Evolutionary conservation across 257 asterid species (phyloP).

Genomic region (Rehmannia glutinosa): DNA sequence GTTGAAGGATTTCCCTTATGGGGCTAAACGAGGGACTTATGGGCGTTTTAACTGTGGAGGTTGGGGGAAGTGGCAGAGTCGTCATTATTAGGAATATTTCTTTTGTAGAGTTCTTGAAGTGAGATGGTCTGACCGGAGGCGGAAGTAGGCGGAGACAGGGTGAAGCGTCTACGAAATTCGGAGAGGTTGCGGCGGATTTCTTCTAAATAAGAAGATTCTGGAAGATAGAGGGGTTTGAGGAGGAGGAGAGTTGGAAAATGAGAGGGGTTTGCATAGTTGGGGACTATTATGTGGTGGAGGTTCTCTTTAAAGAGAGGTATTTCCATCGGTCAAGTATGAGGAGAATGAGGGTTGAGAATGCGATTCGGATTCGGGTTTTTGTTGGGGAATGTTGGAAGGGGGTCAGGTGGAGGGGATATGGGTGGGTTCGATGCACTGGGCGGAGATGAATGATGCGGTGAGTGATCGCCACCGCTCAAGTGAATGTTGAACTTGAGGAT

Average conservation of each 20-base stretch:
- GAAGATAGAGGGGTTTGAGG: slow-evolving; percentile 18
- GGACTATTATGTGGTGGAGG: slow-evolving; percentile 7
- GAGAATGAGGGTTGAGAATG: slow-evolving; percentile 15
- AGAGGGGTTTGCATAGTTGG: slow-evolving; percentile 10
- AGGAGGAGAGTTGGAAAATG: background rate
- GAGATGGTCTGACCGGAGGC: slow-evolving; percentile 15
- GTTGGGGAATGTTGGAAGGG: slow-evolving; percentile 7
- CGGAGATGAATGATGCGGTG: slow-evolving; percentile 33
- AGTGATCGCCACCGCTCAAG: slow-evolving; percentile 36
- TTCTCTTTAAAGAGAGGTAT: slow-evolving; percentile 29
- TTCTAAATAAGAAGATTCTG: background rate
- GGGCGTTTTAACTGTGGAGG: background rate
- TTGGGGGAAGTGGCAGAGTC: no score
- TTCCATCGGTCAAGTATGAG: slow-evolving; percentile 27
- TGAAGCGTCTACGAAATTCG: slow-evolving; percentile 31
- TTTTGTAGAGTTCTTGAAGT: slow-evolving; percentile 32
- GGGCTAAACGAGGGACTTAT: background rate
- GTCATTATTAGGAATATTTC: slow-evolving; percentile 6
- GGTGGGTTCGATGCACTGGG: slow-evolving; percentile 1
- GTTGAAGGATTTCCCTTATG: slow-evolving; percentile 22
- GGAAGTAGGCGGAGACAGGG: slow-evolving; percentile 18
- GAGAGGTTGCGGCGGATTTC: slow-evolving; percentile 30
- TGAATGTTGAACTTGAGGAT: slow-evolving; percentile 4
- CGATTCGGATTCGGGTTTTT: slow-evolving; percentile 20
- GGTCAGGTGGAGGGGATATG: slow-evolving; percentile 1